Conservation (phyloP, 2,329 filamentous ascomycete genomes). For the Scytalidium sp. region DNA sequence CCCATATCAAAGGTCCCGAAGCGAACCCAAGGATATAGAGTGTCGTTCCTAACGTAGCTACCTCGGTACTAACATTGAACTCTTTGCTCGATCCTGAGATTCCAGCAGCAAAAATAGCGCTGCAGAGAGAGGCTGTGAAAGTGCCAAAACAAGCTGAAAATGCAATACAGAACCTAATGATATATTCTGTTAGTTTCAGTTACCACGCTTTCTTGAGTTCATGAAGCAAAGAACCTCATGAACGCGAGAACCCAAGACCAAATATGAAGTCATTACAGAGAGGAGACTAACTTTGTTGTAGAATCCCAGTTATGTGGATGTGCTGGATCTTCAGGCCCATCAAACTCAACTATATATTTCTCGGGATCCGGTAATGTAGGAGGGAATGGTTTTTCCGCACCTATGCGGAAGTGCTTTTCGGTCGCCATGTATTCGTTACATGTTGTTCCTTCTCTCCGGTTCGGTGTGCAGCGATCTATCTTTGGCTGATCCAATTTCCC, state of each 20-base stretch:
- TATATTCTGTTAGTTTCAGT: background rate
- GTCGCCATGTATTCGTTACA: too few species aligned
- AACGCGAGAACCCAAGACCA: too few species aligned
- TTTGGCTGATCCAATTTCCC: too few species aligned
- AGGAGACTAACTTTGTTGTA: background rate
- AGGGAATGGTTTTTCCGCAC: background rate
- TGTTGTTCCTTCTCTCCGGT: too few species aligned
- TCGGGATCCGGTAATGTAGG: background rate
- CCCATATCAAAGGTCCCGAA: conserved; percentile 42
- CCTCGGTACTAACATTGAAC: conserved; percentile 33
- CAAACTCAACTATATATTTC: background rate
- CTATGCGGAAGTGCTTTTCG: background rate
- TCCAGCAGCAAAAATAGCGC: background rate
- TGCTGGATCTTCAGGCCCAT: background rate
- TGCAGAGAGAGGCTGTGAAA: background rate
- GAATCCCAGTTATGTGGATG: background rate
- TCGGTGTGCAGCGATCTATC: too few species aligned
- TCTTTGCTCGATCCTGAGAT: background rate
- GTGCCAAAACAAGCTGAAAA: background rate
- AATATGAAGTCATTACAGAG: too few species aligned
- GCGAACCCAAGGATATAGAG: conserved; percentile 44
- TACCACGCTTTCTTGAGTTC: background rate
- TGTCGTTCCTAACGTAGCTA: conserved; percentile 35
- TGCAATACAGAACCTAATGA: background rate
- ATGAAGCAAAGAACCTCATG: background rate